Conservation (phyloP, 768 basidiomycete genomes). For the Boletus bicolor region DNA sequence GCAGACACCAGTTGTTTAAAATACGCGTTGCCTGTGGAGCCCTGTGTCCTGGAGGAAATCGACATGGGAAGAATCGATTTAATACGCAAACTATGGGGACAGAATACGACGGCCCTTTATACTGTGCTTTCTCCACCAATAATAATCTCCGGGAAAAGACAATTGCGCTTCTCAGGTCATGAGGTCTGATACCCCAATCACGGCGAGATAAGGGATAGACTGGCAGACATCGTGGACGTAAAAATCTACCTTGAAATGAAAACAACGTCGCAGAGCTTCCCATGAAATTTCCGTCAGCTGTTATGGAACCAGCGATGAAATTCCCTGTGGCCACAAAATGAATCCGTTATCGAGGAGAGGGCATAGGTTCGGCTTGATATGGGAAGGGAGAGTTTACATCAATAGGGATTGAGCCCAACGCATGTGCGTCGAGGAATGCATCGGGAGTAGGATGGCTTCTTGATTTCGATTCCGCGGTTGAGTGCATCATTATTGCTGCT, state of each 20-base stretch:
- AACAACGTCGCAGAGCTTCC: too few species aligned
- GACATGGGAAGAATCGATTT: constrained; percentile 10
- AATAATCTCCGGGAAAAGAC: background rate
- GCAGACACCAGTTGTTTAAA: constrained; percentile 21
- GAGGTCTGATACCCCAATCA: background rate
- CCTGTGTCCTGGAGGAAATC: constrained; percentile 21
- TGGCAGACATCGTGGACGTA: too few species aligned
- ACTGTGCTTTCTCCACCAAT: background rate
- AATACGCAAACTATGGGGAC: background rate
- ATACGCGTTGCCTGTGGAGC: constrained; percentile 18
- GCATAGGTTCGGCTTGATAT: background rate
- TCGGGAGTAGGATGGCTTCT: background rate
- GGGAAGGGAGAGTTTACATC: background rate
- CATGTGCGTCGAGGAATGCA: background rate
- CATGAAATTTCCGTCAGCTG: too few species aligned
- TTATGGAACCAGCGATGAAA: background rate
- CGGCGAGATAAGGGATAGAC: too few species aligned
- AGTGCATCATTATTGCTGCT: background rate
- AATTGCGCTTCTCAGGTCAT: background rate
- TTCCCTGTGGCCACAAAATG: background rate
- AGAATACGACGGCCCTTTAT: background rate
- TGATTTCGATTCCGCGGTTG: background rate
- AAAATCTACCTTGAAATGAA: too few species aligned
- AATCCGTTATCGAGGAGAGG: background rate
- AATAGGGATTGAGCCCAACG: background rate